Percentiles rank a stretch among this genome's conserved stretches.
These are phyloP conservation scores for Diaporthe velutina DNA, from an alignment of 2,329 filamentous ascomycete species.

Conservation along the genomic window DNA sequence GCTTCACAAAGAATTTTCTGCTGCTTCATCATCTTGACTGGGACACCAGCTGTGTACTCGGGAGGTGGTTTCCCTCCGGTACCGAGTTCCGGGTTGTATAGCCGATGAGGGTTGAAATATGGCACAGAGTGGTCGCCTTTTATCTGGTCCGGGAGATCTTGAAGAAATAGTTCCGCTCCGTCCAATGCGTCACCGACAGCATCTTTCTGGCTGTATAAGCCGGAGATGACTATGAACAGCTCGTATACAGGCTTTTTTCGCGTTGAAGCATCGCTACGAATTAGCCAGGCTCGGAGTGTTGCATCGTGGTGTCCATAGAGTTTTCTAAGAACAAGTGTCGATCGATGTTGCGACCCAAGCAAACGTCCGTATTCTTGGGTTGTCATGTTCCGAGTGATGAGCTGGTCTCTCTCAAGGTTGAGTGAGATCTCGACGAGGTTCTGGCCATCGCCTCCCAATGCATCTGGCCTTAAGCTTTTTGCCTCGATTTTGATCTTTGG, in stretches of 20 bases:
- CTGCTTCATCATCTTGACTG: neutral
- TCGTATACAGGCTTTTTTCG: neutral
- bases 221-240: neutral
- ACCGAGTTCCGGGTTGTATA: neutral
- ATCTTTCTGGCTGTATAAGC: neutral
- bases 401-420: neutral
- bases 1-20: neutral
- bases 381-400: neutral
- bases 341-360: neutral
- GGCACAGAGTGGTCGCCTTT: neutral
- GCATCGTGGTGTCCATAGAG: neutral
- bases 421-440: neutral
- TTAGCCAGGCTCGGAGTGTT: neutral
- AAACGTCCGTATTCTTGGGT: neutral
- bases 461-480: neutral
- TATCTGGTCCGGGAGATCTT: neutral
- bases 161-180: neutral
- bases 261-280: neutral
- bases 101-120: slow-evolving; percentile 1
- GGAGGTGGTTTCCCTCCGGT: neutral
- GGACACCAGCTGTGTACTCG: neutral
- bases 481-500: neutral
- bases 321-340: neutral
- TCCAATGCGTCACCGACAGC: neutral
- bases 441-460: neutral